Conservation (phyloP, 2,329 filamentous ascomycete species). For the Teratosphaeria zuluensis region DNA sequence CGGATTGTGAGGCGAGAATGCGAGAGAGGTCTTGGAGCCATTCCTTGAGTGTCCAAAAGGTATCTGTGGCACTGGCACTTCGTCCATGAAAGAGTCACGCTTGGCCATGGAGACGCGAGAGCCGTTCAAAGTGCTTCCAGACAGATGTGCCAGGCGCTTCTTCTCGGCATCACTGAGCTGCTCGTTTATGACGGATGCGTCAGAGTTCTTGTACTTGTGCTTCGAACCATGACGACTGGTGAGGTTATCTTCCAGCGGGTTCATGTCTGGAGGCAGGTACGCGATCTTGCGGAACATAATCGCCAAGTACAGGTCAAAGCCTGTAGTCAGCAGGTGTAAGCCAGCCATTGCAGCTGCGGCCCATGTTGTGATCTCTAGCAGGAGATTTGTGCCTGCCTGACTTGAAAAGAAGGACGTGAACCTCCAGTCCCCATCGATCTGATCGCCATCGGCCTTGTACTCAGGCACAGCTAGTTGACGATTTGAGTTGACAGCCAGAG, state of each 20-base stretch:
- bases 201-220: slow-evolving; percentile 67
- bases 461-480: slow-evolving; percentile 2
- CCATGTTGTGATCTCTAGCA: slow-evolving; percentile 56
- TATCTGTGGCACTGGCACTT: slow-evolving; percentile 43
- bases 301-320: slow-evolving; percentile 64
- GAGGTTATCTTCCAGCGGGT: slow-evolving; percentile 77
- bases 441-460: neutral
- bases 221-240: slow-evolving; percentile 48
- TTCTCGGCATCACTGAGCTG: slow-evolving; percentile 11
- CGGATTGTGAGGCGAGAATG: slow-evolving; percentile 42
- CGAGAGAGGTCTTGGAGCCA: slow-evolving; percentile 49
- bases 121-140: slow-evolving; percentile 33
- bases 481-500: slow-evolving; percentile 45
- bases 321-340: slow-evolving; percentile 61
- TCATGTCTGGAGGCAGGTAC: slow-evolving; percentile 83
- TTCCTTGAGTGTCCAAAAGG: slow-evolving; percentile 73
- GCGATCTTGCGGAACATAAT: slow-evolving; percentile 74
- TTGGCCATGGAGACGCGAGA: slow-evolving; percentile 30
- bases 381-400: slow-evolving; percentile 47
- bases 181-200: slow-evolving; percentile 38
- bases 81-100: slow-evolving; percentile 11
- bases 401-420: slow-evolving; percentile 64
- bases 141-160: slow-evolving; percentile 49
- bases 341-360: slow-evolving; percentile 53
- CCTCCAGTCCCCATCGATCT: slow-evolving; percentile 27